Conservation (phyloP, 148 eudicot species). For the Rhododendron williamsianum region DNA sequence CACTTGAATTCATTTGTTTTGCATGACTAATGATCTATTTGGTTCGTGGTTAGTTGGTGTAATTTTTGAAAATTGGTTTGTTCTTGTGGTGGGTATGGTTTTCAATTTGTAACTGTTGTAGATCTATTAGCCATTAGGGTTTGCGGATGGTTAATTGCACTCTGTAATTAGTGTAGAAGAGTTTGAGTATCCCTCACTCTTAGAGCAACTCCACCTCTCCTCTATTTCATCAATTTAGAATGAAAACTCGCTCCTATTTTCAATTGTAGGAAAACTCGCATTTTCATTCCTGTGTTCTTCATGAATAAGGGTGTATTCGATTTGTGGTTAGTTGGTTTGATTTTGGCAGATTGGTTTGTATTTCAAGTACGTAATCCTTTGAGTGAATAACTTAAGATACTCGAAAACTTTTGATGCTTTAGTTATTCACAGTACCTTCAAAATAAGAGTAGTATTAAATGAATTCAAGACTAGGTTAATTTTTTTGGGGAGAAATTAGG, state of each 20-base stretch:
- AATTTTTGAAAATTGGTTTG: background rate
- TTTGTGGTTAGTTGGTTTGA: background rate
- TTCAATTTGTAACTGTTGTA: no score
- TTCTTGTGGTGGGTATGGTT: no score
- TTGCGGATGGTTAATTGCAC: no score
- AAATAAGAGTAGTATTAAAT: background rate
- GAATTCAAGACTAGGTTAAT: background rate
- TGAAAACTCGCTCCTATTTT: background rate
- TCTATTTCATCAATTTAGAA: no score
- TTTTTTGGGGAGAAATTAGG: background rate
- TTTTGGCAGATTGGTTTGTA: background rate
- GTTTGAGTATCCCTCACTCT: no score
- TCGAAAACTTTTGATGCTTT: background rate
- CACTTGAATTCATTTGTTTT: background rate
- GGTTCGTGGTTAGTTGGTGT: background rate
- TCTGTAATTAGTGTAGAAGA: no score
- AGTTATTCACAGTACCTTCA: background rate
- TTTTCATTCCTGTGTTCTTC: background rate
- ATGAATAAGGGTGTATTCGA: background rate
- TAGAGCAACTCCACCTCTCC: no score
- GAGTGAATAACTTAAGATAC: background rate
- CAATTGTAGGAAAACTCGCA: background rate
- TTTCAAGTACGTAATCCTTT: background rate
- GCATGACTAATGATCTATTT: background rate
- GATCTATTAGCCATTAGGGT: no score